Base-by-base conservation (phyloP, 116 monocot genomes). In the Posidonia oceanica region DNA sequence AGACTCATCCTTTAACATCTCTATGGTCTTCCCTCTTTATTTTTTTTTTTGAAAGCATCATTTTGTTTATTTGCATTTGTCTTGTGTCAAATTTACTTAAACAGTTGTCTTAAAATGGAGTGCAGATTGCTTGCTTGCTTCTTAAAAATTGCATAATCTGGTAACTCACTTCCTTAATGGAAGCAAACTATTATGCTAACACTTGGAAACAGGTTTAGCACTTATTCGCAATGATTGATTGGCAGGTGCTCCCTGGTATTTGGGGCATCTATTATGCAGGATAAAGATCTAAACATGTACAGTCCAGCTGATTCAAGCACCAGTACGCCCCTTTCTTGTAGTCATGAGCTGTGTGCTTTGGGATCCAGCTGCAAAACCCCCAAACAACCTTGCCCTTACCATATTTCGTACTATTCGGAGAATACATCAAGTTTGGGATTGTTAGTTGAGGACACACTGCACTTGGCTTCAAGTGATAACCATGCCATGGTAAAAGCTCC, bases 231-330 rank as follows among this genome's bases (percentile, higher is more conserved):
- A 80, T 88, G 75, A 94, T 94, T 94, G 85, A 94, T 90, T 82
- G 83, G 82, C 82, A 90, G 94, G 88, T 90, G 94, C 85, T 87
- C 86, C 85, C 64, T 85, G 74, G 75, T 85, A 77, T 80, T 71
- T 85, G 90, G 93, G 76, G 94, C 94, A 83, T 94, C 82, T 84
- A 88, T 91, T 88, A 68, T 95, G 94, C 91, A 95, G 94, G 94
- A 84, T 78, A 95, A 81, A 78, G 94, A 88, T 66, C 78, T 95
- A 59, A 86, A 83, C 38, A 82, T 88, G 79, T 95, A 91, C 76
- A 80, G 70, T 63, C 94, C 94, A 60, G 44, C 86, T 57, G 76
- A 85, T 74, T 95, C 94, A 72, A 88, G 74, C 61, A 84, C 94
- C 36, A 91, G 94, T 74, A 85, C 78, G n/a, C 82, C 86, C 74